A percentile compares a stretch with the other conserved stretches of the same genome.
phyloP scores from a whole-genome alignment of 352 stramenopile species.

The Globisporangium perplexum region DNA sequence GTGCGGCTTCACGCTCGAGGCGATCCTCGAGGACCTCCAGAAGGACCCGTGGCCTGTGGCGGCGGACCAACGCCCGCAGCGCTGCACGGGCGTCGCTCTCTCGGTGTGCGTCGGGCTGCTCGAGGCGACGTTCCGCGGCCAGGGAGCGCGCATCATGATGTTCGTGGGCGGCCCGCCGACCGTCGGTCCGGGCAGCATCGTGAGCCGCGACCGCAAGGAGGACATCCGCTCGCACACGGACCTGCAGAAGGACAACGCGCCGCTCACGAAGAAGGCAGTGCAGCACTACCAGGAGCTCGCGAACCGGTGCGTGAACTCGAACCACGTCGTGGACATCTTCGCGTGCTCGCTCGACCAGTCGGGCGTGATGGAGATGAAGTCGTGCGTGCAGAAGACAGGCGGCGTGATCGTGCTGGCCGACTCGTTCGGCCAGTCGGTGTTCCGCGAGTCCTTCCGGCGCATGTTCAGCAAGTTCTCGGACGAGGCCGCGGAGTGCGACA shows the following conservation, averaged over 20 bases:
- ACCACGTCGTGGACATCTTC: conserved; percentile 99
- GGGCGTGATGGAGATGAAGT: conserved; percentile 98
- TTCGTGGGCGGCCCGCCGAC: conserved; percentile 98
- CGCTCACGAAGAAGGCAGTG: conserved; percentile 93
- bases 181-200: conserved; percentile 94
- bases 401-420: conserved; percentile 98
- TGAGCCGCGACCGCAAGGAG: conserved; percentile 93
- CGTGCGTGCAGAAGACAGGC: conserved; percentile 97
- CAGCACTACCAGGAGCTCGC: conserved; percentile 96
- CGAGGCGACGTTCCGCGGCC: conserved; percentile 93
- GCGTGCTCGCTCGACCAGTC: conserved; percentile 97
- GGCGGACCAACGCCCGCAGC: conserved; percentile 92
- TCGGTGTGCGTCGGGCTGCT: conserved; percentile 95
- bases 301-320: conserved; percentile 86
- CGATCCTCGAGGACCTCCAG: conserved; percentile 97
- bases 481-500: conserved; percentile 92
- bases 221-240: conserved; percentile 97
- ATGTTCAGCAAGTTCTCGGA: conserved; percentile 97
- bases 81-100: conserved; percentile 96
- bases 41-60: conserved; percentile 97
- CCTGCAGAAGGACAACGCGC: conserved; percentile 92
- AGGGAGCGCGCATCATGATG: conserved; percentile 97
- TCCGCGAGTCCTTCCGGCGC: conserved; percentile 97
- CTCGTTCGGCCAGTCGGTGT: conserved; percentile 97
- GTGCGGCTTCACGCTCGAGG: conserved; percentile 96